Conservation (phyloP, 257 asterid species). For the Prunella vulgaris region DNA sequence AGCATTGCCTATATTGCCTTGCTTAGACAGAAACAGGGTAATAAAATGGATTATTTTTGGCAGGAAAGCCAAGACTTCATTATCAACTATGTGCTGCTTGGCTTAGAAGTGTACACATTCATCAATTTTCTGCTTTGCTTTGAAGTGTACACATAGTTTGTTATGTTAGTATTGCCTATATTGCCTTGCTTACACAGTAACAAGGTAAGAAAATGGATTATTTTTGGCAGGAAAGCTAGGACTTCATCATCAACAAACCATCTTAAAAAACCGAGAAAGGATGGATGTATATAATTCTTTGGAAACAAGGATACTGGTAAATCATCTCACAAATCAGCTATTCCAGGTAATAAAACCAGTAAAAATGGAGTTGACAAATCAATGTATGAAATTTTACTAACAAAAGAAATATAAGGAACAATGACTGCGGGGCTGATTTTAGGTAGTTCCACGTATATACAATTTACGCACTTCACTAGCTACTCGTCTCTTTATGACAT, state of each 20-base stretch:
- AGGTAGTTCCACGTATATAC: slow-evolving; percentile 2
- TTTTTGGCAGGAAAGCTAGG: too few species aligned
- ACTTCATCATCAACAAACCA: neutral
- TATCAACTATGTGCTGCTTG: too few species aligned
- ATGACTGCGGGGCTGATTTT: neutral
- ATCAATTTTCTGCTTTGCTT: too few species aligned
- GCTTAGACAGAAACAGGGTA: neutral
- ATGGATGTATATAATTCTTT: too few species aligned
- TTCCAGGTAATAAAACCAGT: too few species aligned
- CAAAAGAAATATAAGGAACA: neutral
- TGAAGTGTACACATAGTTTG: too few species aligned
- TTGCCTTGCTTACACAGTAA: too few species aligned
- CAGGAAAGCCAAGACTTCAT: neutral
- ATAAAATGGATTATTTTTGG: neutral
- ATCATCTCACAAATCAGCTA: neutral
- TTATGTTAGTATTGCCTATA: too few species aligned
- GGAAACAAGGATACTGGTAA: neutral
- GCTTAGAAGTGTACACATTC: too few species aligned
- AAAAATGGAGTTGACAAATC: neutral
- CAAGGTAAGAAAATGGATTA: too few species aligned
- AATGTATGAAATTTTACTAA: neutral
- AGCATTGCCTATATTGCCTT: neutral
- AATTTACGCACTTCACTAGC: neutral
- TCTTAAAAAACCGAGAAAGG: too few species aligned
- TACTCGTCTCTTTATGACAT: neutral